These are phyloP conservation scores for Mycosarcoma mackinlayi DNA, from an alignment of 1,284 basidiomycete species.

Conservation along the genomic window DNA sequence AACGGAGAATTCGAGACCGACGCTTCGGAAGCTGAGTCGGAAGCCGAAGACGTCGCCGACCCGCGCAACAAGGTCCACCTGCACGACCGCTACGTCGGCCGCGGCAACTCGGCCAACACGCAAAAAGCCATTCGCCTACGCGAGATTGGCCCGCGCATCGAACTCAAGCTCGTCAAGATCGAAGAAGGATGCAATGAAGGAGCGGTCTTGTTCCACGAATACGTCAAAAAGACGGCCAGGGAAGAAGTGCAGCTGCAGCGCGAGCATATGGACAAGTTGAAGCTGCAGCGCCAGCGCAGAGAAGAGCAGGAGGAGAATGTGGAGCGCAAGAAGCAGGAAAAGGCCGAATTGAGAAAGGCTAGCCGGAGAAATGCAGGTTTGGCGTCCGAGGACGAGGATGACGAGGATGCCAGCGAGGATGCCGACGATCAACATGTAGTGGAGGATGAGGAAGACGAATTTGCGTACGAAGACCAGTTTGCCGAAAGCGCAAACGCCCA, in stretches of 20 bases:
- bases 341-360: conserved; percentile 25
- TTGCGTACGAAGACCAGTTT: conserved; percentile 61
- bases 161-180: conserved; percentile 91
- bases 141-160: conserved; percentile 95
- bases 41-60: conserved; percentile 83
- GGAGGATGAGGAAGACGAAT: conserved; percentile 58
- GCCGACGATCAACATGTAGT: conserved; percentile 26
- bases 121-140: conserved; percentile 89
- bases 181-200: conserved; percentile 79
- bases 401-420: conserved; percentile 14
- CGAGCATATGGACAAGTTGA: conserved; percentile 36
- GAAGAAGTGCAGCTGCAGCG: conserved; percentile 42
- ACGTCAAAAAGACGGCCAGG: conserved; percentile 49
- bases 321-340: conserved; percentile 58
- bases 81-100: conserved; percentile 90
- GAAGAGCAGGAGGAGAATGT: conserved; percentile 59
- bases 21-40: conserved; percentile 75
- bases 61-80: conserved; percentile 75
- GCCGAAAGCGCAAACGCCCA: neutral
- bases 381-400: conserved; percentile 29
- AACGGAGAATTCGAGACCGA: conserved; percentile 74
- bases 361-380: conserved; percentile 24
- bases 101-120: conserved; percentile 90
- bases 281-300: conserved; percentile 45
- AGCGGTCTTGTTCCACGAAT: conserved; percentile 65